A percentile compares a stretch with the other conserved stretches of the same genome.
These are phyloP conservation scores for Stenocarpella maydis DNA, from an alignment of 2,329 filamentous ascomycete genomes.

Conservation along the genomic window DNA sequence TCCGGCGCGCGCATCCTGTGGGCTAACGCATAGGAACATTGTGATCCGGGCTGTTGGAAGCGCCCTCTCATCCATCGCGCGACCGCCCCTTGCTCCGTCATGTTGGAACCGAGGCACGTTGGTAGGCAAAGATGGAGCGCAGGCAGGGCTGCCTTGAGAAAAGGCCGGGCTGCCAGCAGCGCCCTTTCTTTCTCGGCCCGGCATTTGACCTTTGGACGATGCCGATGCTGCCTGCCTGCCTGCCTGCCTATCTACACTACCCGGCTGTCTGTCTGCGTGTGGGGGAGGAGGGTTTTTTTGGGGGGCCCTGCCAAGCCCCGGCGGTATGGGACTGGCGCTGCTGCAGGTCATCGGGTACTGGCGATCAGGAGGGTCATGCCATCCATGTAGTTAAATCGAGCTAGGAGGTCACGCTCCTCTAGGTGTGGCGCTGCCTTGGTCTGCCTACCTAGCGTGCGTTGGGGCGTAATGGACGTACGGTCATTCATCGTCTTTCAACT, in stretches of 20 bases:
- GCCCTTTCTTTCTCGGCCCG: background rate
- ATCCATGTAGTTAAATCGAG: background rate
- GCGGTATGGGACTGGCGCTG: conserved; percentile 4
- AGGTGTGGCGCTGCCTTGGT: conserved; percentile 4
- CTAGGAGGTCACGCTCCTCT: background rate
- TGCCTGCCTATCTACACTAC: background rate
- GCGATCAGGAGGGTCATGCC: conserved; percentile 5
- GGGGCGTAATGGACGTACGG: background rate
- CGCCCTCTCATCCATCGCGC: conserved; percentile 13
- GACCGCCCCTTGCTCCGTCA: background rate
- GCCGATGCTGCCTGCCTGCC: background rate
- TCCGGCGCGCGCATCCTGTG: background rate
- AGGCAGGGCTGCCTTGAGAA: background rate
- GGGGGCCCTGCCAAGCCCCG: conserved; percentile 19
- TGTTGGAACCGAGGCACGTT: background rate
- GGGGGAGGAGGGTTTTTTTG: background rate
- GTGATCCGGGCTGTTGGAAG: conserved; percentile 20
- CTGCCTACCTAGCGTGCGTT: background rate
- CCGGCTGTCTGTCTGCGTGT: background rate
- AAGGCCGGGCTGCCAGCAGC: background rate
- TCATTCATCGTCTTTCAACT: background rate
- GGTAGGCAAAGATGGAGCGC: background rate
- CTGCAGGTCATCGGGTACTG: conserved; percentile 25
- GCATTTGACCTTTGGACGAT: background rate
- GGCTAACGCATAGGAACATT: background rate